Base-by-base conservation (phyloP, 2,329 filamentous ascomycete genomes). In the Tolypocladium pustulatum region DNA sequence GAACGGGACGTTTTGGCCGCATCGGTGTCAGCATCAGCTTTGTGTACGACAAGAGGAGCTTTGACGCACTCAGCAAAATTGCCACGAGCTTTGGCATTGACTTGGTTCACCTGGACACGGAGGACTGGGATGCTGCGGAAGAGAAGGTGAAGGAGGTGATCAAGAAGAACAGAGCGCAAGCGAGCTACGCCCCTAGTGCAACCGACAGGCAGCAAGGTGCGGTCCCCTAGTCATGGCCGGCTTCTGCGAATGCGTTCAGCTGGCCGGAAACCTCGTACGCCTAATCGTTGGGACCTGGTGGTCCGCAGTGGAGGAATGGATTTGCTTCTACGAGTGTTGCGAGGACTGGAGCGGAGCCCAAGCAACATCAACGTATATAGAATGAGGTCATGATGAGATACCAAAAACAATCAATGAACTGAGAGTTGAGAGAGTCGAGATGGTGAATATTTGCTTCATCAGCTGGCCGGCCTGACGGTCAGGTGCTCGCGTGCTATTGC, bases 11-110 rank as follows among this genome's bases (percentile, higher is more conserved):
- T 65, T 99, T 99, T 67, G 94, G 94, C 59, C 92, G 93, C 72
- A 91, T 97, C 38, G 94, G 94, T 68, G 94, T 97, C 65, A 92
- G 90, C 60, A 92, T 99, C 70, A 95, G 89, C 64, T 97, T 99
- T 67, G 90, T 99, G 57, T 90, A 91, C 66, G 91, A 95, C 75
- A 85, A 86, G 70, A 83, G 83, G 65, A 94, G 91, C 72, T 97
- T 86, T 81, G 73, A 83, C 52, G 88, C 90, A 66, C 82, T 99
- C 54, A 84, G 85, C 65, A 76, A 83, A n/a, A 99, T 97, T 68
- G 87, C 89, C 60, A 75, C 81, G 17, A 87, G 89, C 71, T 97
- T 95, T 73, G 81, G 83, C 59, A 91, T 94, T 52, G 84, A 91
- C 65, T 84, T 97, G 61, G 85, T 90, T 54, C 86, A 87, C 64